Evolutionary conservation across 495 filamentous ascomycete genomes (phyloP).

Genomic region (Talaromyces trachyspermus): DNA sequence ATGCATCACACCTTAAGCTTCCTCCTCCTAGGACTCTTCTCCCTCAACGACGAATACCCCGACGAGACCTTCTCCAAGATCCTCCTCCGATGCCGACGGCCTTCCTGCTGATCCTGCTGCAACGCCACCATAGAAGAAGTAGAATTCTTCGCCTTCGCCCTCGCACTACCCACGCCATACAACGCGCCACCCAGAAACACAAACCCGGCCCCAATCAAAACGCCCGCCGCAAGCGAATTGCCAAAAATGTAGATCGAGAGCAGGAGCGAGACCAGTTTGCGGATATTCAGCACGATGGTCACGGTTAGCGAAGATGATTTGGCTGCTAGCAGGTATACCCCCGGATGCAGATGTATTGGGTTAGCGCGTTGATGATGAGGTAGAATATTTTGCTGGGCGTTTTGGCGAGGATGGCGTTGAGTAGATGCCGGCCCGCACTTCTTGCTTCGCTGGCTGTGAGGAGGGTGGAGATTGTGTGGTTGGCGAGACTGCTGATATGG

Average conservation of each 20-base stretch:
- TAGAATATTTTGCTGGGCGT: constrained; percentile 68
- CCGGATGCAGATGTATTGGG: constrained; percentile 89
- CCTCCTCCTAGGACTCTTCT: constrained; percentile 5
- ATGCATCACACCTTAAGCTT: constrained; percentile 5
- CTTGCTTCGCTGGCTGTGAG: not conserved
- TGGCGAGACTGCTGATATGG: constrained; percentile 16
- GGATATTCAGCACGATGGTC: constrained; percentile 89
- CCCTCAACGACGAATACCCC: constrained; percentile 5
- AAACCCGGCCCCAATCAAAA: constrained; percentile 69
- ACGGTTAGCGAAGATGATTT: constrained; percentile 86
- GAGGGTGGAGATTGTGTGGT: constrained; percentile 2
- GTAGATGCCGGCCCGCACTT: not conserved
- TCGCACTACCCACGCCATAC: constrained; percentile 70
- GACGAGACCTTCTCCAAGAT: no score
- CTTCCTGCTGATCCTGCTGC: not conserved
- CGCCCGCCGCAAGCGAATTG: constrained; percentile 65
- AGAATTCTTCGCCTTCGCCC: constrained; percentile 19
- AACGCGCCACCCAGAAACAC: constrained; percentile 84
- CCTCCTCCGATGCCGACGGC: no score
- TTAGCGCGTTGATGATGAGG: constrained; percentile 73
- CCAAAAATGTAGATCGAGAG: constrained; percentile 92
- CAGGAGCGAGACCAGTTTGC: constrained; percentile 86
- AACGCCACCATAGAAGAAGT: not conserved
- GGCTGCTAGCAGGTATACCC: constrained; percentile 88
- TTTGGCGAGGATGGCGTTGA: constrained; percentile 23